A percentile compares a stretch with the other conserved stretches of the same genome.
Evolutionary conservation across 306 rosid species (phyloP).

Genomic region (Luffa acutangula): DNA sequence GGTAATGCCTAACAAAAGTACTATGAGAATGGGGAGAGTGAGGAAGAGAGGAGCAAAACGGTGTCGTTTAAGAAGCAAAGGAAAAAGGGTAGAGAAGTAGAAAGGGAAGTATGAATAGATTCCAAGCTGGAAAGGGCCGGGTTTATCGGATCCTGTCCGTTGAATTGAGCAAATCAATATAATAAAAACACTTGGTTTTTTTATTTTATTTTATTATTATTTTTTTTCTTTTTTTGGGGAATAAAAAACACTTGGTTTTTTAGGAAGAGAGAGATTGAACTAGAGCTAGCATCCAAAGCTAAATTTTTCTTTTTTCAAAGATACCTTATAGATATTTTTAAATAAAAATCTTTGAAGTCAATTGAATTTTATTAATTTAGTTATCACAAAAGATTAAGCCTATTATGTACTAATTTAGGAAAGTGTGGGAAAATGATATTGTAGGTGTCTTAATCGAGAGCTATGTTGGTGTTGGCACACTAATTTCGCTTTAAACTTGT

Average conservation of each 20-base stretch:
- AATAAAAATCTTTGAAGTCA: too few relatives aligned
- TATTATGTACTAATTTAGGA: too few relatives aligned
- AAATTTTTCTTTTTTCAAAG: background rate
- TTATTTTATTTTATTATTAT: too few relatives aligned
- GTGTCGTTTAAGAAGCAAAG: background rate
- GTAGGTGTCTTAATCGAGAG: too few relatives aligned
- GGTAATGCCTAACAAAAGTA: background rate
- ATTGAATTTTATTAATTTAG: background rate
- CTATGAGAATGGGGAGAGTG: background rate
- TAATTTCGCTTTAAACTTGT: too few relatives aligned
- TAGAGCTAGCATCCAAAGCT: background rate
- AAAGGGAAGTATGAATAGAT: constrained; percentile 29
- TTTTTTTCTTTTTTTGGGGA: too few relatives aligned
- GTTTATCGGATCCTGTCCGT: constrained; percentile 83
- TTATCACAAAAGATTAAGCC: background rate
- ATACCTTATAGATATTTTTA: background rate
- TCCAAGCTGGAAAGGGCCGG: constrained; percentile 69
- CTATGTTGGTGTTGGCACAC: too few relatives aligned
- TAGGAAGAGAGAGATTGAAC: background rate
- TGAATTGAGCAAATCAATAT: constrained; percentile 22
- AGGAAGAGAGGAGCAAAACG: background rate
- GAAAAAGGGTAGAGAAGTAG: background rate
- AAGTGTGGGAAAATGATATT: too few relatives aligned
- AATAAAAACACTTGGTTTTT: background rate
- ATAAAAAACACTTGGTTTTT: background rate